Evolutionary conservation across 805 yeast species (phyloP).

Genomic region (Isabelozyma rhagii): DNA sequence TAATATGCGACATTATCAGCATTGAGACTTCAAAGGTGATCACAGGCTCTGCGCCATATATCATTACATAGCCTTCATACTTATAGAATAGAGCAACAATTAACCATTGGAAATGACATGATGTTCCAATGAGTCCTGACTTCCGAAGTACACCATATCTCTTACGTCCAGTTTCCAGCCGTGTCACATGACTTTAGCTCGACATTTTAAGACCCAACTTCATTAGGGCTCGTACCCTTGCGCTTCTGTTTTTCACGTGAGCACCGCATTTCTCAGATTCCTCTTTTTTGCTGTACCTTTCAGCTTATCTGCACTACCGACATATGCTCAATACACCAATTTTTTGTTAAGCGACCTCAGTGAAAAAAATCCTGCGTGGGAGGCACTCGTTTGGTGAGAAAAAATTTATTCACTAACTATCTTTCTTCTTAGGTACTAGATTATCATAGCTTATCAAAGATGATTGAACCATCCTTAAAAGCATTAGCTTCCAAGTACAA

Average conservation of each 20-base stretch:
- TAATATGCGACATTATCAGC: no score
- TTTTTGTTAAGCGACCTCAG: background rate
- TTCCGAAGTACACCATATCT: no score
- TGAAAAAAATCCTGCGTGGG: background rate
- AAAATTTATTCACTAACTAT: no score
- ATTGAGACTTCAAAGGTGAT: no score
- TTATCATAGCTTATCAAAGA: slow-evolving; percentile 21
- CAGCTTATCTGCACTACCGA: background rate
- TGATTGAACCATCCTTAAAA: slow-evolving; percentile 99
- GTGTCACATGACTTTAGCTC: background rate
- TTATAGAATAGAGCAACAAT: no score
- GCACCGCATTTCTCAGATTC: background rate
- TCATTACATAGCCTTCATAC: no score
- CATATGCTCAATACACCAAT: background rate
- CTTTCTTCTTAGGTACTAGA: background rate
- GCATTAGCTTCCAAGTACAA: slow-evolving; percentile 99
- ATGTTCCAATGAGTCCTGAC: no score
- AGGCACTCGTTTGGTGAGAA: background rate
- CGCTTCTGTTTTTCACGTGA: background rate
- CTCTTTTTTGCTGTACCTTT: background rate
- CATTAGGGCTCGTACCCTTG: background rate
- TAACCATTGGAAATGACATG: no score
- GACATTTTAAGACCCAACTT: background rate
- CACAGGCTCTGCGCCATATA: no score
- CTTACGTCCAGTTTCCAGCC: no score